phyloP scores from a whole-genome alignment of 2,329 filamentous ascomycete genomes.

The Trichoderma aggressivum region DNA sequence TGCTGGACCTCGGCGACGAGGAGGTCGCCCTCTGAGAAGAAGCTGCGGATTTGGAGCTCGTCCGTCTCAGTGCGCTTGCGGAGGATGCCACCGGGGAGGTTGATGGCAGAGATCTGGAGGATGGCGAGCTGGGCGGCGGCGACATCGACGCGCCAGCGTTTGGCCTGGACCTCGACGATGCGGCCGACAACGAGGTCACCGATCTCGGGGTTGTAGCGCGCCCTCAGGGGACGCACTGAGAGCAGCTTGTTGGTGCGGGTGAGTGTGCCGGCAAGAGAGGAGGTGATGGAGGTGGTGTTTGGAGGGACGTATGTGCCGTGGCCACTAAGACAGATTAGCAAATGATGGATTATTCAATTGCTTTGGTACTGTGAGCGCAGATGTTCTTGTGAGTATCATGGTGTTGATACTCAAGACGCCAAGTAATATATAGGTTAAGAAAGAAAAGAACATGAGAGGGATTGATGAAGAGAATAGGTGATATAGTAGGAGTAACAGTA shows the following conservation, averaged over 20 bases:
- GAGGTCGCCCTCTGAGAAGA: slow-evolving; percentile 92
- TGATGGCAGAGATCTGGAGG: slow-evolving; percentile 84
- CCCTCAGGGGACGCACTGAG: slow-evolving; percentile 83
- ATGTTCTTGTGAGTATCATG: not conserved
- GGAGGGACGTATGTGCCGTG: slow-evolving; percentile 82
- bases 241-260: slow-evolving; percentile 96
- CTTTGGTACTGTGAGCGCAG: not conserved
- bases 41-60: slow-evolving; percentile 94
- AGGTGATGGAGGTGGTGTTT: slow-evolving; percentile 67
- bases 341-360: not conserved
- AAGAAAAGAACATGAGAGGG: not conserved
- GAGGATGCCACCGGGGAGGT: slow-evolving; percentile 88
- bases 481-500: slow-evolving; percentile 29
- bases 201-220: slow-evolving; percentile 92
- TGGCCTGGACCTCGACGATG: slow-evolving; percentile 90
- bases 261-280: slow-evolving; percentile 85
- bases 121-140: slow-evolving; percentile 81
- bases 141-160: slow-evolving; percentile 93
- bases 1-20: slow-evolving; percentile 93
- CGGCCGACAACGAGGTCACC: slow-evolving; percentile 92
- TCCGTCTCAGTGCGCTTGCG: slow-evolving; percentile 91
- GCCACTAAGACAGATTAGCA: slow-evolving; percentile 53
- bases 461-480: not conserved
- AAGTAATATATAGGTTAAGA: not conserved
- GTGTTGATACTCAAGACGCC: not conserved